phyloP scores from a whole-genome alignment of 2,329 filamentous ascomycete species.

The Talaromyces marneffei region DNA sequence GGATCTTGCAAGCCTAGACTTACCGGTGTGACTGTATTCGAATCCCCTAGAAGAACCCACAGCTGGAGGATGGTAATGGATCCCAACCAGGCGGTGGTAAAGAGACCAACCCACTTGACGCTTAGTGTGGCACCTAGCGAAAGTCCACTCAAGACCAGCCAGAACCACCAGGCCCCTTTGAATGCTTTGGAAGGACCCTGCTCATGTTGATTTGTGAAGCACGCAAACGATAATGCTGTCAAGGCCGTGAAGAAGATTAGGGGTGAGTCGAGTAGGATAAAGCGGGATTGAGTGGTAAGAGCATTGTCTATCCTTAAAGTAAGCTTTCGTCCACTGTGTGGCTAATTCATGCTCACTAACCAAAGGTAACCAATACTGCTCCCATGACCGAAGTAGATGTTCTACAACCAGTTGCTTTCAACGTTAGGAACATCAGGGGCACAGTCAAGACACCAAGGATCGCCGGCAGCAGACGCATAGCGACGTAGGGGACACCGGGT shows the following conservation, averaged over 20 bases:
- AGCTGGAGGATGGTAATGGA: conserved; percentile 84
- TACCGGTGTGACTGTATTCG: conserved; percentile 73
- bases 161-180: conserved; percentile 93
- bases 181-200: conserved; percentile 85
- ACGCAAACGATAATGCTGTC: conserved; percentile 82
- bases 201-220: conserved; percentile 95
- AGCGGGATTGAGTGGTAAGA: conserved; percentile 84
- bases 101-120: conserved; percentile 98
- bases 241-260: conserved; percentile 89
- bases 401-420: conserved; percentile 85
- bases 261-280: conserved; percentile 94
- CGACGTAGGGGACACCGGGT: conserved; percentile 89
- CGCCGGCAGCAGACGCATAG: conserved; percentile 91
- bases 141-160: conserved; percentile 80
- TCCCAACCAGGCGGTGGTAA: conserved; percentile 98
- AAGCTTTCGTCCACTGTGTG: conserved; percentile 16
- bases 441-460: conserved; percentile 82
- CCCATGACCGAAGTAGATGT: conserved; percentile 80
- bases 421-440: conserved; percentile 87
- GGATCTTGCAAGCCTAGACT: conserved; percentile 23
- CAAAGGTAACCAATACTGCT: conserved; percentile 82
- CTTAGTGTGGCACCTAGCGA: conserved; percentile 84
- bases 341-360: conserved; percentile 44
- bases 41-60: conserved; percentile 90
- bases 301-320: conserved; percentile 68